Evolutionary conservation across 805 yeast genomes (phyloP), one percentile per base, ranked within the genome.

Genomic region (Pichia cephalocereana): DNA sequence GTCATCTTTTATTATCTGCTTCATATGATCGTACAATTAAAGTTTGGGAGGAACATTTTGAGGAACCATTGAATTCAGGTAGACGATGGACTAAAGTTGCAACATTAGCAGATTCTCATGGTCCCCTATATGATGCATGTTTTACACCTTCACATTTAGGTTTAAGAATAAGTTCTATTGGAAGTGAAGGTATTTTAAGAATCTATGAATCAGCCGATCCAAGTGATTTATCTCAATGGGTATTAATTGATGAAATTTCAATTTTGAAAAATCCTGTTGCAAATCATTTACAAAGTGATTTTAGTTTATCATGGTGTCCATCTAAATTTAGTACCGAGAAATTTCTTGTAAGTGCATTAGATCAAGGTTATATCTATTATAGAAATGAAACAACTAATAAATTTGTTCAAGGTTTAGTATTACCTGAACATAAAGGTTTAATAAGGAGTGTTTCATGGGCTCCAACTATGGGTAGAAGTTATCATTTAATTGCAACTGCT

Each of bases 371-470:
- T 50, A 77, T 91, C n/a, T 89, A 83, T 63, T 74, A 59, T 47
- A 62, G 60, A 50, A 75, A 76, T 51, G 66, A 70, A 31, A 63
- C 66, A 30, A 80, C 78, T 32, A 59, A 58, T 50, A 81, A 76
- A 57, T 72, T 77, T 53, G 69, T 70, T 12, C 72, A 76, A 46
- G 80, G 80, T 0, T 79, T 84, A 34, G 78, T 77, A 51, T 70
- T 91, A 26, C 85, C 89, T 2, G 96, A 88, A 38, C 97, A 90
- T 62, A 75, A 77, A 46, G 96, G 96, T 2, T 72, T 91, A 39
- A 87, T 91, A 34, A 72, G 98, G 58, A 84, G 89, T 17, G 87
- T 90, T 6, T 75, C 90, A 31, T 91, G 99, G 99, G 98, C 98
- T 0, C 96, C 98, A 3, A 80, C 95, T 0, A 86, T 90, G 83